Conservation (phyloP, 1,284 basidiomycete genomes). For the Sporisorium exsertum region DNA sequence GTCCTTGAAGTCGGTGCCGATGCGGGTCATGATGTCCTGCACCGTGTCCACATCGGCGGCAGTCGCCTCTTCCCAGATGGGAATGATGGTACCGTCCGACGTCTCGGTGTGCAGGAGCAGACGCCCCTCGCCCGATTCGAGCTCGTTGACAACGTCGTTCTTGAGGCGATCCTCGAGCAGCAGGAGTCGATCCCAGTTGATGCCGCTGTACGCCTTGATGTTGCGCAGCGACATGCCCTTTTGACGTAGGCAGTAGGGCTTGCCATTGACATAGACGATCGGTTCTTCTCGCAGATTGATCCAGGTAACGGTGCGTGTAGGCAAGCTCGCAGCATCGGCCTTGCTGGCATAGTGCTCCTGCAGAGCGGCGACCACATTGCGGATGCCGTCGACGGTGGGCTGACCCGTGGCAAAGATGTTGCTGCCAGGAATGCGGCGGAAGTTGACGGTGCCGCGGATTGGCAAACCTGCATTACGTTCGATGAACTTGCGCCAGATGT, state of each 20-base stretch:
- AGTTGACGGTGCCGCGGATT: constrained; percentile 91
- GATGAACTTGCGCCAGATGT: constrained; percentile 67
- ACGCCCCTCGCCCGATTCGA: constrained; percentile 84
- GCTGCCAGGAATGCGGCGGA: constrained; percentile 85
- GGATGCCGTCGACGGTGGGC: constrained; percentile 89
- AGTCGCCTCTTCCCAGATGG: constrained; percentile 92
- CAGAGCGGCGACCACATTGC: constrained; percentile 78
- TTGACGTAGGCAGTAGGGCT: constrained; percentile 71
- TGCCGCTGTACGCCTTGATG: constrained; percentile 66
- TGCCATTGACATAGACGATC: constrained; percentile 91
- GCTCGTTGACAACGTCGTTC: constrained; percentile 87
- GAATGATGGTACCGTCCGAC: constrained; percentile 86
- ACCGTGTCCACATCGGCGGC: constrained; percentile 83
- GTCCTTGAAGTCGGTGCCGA: constrained; percentile 51
- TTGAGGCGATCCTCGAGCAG: constrained; percentile 84
- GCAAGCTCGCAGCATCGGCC: constrained; percentile 20
- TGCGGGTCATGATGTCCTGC: constrained; percentile 84
- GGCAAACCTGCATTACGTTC: constrained; percentile 48
- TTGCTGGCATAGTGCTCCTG: constrained; percentile 50
- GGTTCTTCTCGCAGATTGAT: constrained; percentile 90
- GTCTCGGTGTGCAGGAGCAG: constrained; percentile 91
- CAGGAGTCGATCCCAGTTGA: constrained; percentile 62
- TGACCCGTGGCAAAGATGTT: constrained; percentile 79
- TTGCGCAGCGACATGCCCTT: constrained; percentile 65
- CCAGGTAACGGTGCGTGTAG: constrained; percentile 77